Evolutionary conservation across 2,329 filamentous ascomycete species (phyloP), one percentile per base, ranked within the genome.

Genomic region (Exserohilum turcica): DNA sequence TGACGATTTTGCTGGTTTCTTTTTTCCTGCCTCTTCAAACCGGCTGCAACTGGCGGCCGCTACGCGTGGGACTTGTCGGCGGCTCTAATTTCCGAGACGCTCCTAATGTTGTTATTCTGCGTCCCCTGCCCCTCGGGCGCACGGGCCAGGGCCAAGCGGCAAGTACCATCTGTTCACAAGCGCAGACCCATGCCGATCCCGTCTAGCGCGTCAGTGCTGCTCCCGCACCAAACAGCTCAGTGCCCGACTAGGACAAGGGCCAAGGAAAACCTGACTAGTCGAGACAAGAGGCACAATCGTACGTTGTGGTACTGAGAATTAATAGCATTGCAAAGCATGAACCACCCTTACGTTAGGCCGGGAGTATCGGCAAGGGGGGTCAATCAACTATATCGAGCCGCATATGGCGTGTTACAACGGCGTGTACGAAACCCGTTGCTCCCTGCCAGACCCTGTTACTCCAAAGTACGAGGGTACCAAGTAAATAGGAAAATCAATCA

Each of bases 131-230:
- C 24, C 13, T 21, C 5, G 2, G 21, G 19, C 33, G 43, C 27
- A 39, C 45, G 39, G 43, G 12, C 27, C 24, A 31, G 15, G 38
- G 33, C 43, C 42, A 31, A 45, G 56, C 58, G 58, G 58, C 58
- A 59, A 54, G 40, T 59, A 54, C 58, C 56, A 59, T 56, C 49
- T 44, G 58, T 60, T 60, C 56, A 46, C 38, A 33, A 42, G 40
- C 52, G 45, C 46, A 53, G 58, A 48, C 56, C 47, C 38, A 16
- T 49, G 46, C 29, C 45, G 50, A 53, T 53, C 45, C 45, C 21
- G 16, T 35, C 29, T 12, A 32, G 40, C 29, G 19, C 16, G 28
- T 18, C 38, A 44, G 32, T 39, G 39, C 27, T 49, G 28, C 39
- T 49, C 39, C 45, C 42, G 37, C 44, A 36, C 27, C 40, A 33